phyloP scores from a whole-genome alignment of 805 yeast genomes.

The Kazachstania viticola region DNA sequence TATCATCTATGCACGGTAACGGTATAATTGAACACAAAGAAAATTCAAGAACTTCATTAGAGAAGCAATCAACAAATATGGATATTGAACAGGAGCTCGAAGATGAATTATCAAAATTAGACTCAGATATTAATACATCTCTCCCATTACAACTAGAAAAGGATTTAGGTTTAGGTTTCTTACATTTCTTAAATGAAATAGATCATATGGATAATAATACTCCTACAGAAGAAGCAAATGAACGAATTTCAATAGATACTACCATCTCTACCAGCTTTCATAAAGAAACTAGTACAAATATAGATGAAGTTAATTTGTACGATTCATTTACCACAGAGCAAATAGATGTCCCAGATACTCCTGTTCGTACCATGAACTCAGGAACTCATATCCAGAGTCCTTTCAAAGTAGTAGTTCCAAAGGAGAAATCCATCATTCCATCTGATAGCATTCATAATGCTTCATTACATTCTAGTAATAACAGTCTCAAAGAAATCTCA shows the following conservation, averaged over 20 bases:
- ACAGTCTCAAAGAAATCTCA: too few species aligned
- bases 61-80: neutral
- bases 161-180: neutral
- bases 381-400: conserved; percentile 16
- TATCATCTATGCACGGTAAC: neutral
- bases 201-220: neutral
- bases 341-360: too few species aligned
- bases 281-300: too few species aligned
- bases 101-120: neutral
- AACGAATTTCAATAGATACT: too few species aligned
- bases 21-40: neutral
- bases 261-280: too few species aligned
- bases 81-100: neutral
- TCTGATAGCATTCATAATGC: too few species aligned
- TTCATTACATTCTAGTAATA: too few species aligned
- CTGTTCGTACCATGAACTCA: neutral
- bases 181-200: conserved; percentile 7
- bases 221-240: too few species aligned
- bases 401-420: conserved; percentile 19
- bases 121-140: neutral
- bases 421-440: too few species aligned
- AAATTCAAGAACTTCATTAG: neutral
- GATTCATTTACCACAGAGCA: too few species aligned
- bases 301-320: too few species aligned
- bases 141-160: neutral